These are phyloP conservation scores for Monosporascus sp. DNA, from an alignment of 2,329 filamentous ascomycete genomes.

Conservation along the genomic window DNA sequence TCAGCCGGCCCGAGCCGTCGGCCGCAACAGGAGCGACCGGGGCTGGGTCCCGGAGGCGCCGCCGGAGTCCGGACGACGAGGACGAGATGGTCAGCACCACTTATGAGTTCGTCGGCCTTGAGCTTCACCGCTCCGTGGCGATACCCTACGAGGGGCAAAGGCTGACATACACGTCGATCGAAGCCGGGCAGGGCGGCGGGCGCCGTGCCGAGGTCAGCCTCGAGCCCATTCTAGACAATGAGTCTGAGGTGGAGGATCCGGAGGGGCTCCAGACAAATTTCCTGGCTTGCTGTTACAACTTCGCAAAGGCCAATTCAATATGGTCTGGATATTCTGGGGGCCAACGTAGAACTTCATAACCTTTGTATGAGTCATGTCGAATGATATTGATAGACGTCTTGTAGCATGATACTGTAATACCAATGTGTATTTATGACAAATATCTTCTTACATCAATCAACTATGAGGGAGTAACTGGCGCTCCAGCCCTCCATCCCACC, in stretches of 20 bases:
- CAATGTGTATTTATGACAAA: neutral
- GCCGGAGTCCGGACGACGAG: neutral
- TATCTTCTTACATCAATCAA: no score
- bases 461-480: no score
- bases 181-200: slow-evolving; percentile 46
- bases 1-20: slow-evolving; percentile 3
- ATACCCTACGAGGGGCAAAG: slow-evolving; percentile 38
- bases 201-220: slow-evolving; percentile 47
- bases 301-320: slow-evolving; percentile 9
- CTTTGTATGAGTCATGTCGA: no score
- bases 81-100: slow-evolving; percentile 14
- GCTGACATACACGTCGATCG: slow-evolving; percentile 46
- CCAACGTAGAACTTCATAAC: neutral
- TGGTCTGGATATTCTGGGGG: slow-evolving; percentile 9
- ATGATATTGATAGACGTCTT: neutral
- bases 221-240: slow-evolving; percentile 21
- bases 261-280: slow-evolving; percentile 11
- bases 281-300: slow-evolving; percentile 11
- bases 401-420: neutral
- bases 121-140: slow-evolving; percentile 43
- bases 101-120: slow-evolving; percentile 46
- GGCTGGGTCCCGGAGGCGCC: no score
- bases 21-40: neutral
- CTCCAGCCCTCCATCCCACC: no score
- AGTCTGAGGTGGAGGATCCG: neutral